Conservation (phyloP, 129 eudicot species). For the Erigeron canadensis region DNA sequence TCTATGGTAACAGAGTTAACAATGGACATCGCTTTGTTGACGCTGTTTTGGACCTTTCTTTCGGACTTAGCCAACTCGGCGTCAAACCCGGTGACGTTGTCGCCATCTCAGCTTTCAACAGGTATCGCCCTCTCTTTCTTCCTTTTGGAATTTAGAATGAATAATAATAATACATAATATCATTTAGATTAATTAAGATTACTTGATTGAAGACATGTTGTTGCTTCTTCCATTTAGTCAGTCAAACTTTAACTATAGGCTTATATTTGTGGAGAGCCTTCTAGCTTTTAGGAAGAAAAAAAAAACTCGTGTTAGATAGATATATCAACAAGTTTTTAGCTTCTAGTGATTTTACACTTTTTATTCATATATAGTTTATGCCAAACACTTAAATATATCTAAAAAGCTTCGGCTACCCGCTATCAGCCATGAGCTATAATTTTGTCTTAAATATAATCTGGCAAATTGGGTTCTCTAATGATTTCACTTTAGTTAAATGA, state of each 20-base stretch:
- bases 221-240: conserved; percentile 3
- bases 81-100: conserved; percentile 64
- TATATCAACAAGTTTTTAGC: too few relatives aligned
- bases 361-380: too few relatives aligned
- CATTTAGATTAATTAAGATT: background rate
- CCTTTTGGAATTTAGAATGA: background rate
- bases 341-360: too few relatives aligned
- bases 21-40: conserved; percentile 68
- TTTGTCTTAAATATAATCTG: too few relatives aligned
- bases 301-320: too few relatives aligned
- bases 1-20: conserved; percentile 45
- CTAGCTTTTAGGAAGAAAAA: too few relatives aligned
- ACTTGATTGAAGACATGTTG: conserved; percentile 10
- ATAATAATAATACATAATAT: background rate
- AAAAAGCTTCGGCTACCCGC: too few relatives aligned
- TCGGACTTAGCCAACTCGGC: conserved; percentile 55
- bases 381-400: too few relatives aligned
- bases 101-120: conserved; percentile 72
- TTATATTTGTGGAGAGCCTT: too few relatives aligned
- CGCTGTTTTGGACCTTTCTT: conserved; percentile 53
- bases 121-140: conserved; percentile 34
- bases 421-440: too few relatives aligned
- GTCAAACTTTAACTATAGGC: background rate
- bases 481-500: too few relatives aligned
- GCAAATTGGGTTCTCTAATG: too few relatives aligned